Evolutionary conservation across 352 stramenopile genomes (phyloP), one percentile per base, ranked within the genome.

Genomic region (Globisporangium alternatum): DNA sequence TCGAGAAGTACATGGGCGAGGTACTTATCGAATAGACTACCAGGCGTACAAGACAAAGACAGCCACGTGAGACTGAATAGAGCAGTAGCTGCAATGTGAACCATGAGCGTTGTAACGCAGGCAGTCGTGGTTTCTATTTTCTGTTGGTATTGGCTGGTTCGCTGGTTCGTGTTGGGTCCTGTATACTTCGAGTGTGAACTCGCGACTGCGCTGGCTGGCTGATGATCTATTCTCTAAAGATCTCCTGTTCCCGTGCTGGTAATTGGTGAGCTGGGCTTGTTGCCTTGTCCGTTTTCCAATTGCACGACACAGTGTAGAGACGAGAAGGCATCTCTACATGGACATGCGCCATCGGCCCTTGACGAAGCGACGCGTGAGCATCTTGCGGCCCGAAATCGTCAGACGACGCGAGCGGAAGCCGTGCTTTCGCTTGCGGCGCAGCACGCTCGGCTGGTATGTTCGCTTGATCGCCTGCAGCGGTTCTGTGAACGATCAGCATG

Each of bases 261-360:
- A 45, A 45, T 21, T 45, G 43, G 43, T n/a, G 43, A 22, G 25
- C 25, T 28, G 25, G 25, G 25, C 25, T 28, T 22, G 43, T 21
- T 5, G 41, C 15, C 41, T 39, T 5, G 41, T 47, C 43, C 4
- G 19, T 9, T 12, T 7, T 8, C 43, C 43, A 22, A 48, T 12
- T 48, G 43, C 43, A 12, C 17, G 15, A 21, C 35, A n/a, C 17
- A 48, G 17, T 21, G 2, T 3, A 39, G 15, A 55, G 48, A 39
- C 7, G 51, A 56, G 2, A 28, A 28, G 51, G 17, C 22, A 25
- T 31, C 41, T 60, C 71, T 91, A 95, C 43, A 87, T 61, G 66
- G 86, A 95, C 83, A 93, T 90, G 68, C 86, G 84, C 86, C 84
- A 92, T 68, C 86, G 77, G 54, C 81, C 80, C 76, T 93, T 95